phyloP scores from a whole-genome alignment of 495 filamentous ascomycete species.

The Saxophila tyrrhenica region DNA sequence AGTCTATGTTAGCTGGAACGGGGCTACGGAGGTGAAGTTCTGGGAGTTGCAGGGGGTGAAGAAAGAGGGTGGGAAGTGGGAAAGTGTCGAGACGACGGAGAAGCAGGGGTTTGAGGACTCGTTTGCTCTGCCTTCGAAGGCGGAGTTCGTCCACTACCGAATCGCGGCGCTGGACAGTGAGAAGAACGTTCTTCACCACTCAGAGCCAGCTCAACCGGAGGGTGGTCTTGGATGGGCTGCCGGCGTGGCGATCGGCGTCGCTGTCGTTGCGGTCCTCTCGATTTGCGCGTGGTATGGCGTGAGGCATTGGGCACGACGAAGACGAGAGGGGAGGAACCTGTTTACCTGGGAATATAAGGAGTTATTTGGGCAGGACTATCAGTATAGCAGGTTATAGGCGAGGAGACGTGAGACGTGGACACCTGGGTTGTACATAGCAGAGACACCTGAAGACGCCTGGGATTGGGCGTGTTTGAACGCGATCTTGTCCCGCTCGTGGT shows the following conservation, averaged over 20 bases:
- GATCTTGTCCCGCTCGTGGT: too few relatives aligned
- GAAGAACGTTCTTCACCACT: slow-evolving; percentile 1
- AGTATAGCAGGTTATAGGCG: background rate
- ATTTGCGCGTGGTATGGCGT: background rate
- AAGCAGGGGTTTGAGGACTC: slow-evolving; percentile 5
- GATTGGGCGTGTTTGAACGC: background rate
- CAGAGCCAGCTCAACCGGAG: background rate
- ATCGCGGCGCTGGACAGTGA: slow-evolving; percentile 12
- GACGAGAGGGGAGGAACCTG: background rate
- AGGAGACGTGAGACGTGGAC: too few relatives aligned
- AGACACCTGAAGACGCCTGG: background rate
- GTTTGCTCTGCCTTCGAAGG: slow-evolving; percentile 1
- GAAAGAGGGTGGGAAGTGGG: background rate
- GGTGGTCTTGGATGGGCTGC: background rate
- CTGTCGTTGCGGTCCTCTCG: background rate
- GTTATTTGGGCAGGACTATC: background rate
- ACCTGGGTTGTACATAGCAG: too few relatives aligned
- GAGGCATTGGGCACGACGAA: background rate
- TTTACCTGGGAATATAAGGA: background rate
- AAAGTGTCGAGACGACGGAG: slow-evolving; percentile 6
- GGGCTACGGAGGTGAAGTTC: slow-evolving; percentile 14
- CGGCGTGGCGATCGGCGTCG: background rate
- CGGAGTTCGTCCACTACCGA: slow-evolving; percentile 2
- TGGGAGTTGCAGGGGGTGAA: slow-evolving; percentile 16
- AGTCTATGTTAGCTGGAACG: slow-evolving; percentile 20